phyloP scores from a whole-genome alignment of 768 basidiomycete genomes.

The Trametes gibbosa region DNA sequence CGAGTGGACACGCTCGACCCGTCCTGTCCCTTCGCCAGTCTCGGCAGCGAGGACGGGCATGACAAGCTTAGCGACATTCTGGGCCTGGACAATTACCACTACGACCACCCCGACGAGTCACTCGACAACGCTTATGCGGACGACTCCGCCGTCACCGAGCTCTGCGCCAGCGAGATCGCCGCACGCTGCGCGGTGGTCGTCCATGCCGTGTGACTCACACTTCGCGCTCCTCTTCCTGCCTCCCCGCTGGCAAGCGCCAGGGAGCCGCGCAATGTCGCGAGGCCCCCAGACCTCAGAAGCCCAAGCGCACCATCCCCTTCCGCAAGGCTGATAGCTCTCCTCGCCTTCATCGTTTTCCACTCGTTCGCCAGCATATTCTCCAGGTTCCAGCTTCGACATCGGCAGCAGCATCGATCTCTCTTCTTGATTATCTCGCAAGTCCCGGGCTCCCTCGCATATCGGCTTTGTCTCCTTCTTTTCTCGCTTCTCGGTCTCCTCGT shows the following conservation, averaged over 20 bases:
- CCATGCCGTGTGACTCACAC: background rate
- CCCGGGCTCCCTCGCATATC: too few relatives aligned
- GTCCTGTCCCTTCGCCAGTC: background rate
- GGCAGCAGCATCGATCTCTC: too few relatives aligned
- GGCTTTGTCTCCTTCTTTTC: too few relatives aligned
- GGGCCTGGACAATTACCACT: slow-evolving; percentile 8
- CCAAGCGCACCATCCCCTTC: background rate
- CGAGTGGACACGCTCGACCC: background rate
- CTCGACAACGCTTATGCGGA: background rate
- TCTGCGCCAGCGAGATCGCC: background rate
- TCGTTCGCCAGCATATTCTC: background rate
- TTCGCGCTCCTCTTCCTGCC: background rate
- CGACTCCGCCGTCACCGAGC: background rate
- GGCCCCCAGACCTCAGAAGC: background rate
- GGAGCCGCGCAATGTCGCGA: background rate
- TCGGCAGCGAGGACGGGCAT: background rate
- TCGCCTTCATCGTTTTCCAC: background rate
- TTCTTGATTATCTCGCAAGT: too few relatives aligned
- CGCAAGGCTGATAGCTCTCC: background rate
- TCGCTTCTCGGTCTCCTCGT: too few relatives aligned
- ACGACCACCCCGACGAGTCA: background rate
- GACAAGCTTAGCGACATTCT: slow-evolving; percentile 3
- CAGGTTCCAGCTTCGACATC: too few relatives aligned
- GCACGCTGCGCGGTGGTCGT: background rate
- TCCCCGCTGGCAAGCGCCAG: background rate